These are phyloP conservation scores for Prunus yedoensis DNA, from an alignment of 331 rosid genomes.

Conservation along the genomic window DNA sequence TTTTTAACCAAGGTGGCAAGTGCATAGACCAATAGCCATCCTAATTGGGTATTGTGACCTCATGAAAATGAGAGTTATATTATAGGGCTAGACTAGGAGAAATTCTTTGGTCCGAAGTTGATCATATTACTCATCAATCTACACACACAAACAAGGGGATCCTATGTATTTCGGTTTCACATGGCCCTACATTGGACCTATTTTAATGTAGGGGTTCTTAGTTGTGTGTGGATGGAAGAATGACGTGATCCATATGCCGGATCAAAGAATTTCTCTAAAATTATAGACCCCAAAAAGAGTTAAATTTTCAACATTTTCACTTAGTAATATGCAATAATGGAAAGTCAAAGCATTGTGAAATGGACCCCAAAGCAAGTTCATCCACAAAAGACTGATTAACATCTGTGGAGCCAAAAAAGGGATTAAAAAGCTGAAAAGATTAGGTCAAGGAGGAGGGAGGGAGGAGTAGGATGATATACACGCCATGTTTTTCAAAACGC, in stretches of 20 bases:
- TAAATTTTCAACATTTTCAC: neutral
- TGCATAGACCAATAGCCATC: neutral
- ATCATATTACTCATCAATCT: too few relatives aligned
- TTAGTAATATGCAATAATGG: neutral
- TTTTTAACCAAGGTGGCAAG: neutral
- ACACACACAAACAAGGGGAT: too few relatives aligned
- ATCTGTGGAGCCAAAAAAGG: conserved; percentile 44
- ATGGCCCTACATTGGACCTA: too few relatives aligned
- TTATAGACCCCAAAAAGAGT: neutral
- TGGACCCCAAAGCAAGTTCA: conserved; percentile 38
- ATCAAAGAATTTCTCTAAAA: neutral
- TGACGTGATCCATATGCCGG: too few relatives aligned
- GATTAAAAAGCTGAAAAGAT: conserved; percentile 39
- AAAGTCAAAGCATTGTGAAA: conserved; percentile 31
- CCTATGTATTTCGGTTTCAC: too few relatives aligned
- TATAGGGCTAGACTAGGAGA: too few relatives aligned
- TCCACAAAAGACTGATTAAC: conserved; percentile 28
- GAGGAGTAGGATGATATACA: conserved; percentile 5
- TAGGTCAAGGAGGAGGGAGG: conserved; percentile 18
- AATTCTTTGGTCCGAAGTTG: too few relatives aligned
- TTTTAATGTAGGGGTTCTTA: too few relatives aligned
- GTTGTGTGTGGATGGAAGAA: neutral
- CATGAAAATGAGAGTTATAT: too few relatives aligned
- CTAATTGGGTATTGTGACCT: conserved; percentile 5
- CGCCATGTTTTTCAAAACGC: conserved; percentile 30